A percentile compares a stretch with the other conserved stretches of the same genome.
Conservation (phyloP, 192 early-diverging fungal genomes). For the Coemansia sp. region DNA sequence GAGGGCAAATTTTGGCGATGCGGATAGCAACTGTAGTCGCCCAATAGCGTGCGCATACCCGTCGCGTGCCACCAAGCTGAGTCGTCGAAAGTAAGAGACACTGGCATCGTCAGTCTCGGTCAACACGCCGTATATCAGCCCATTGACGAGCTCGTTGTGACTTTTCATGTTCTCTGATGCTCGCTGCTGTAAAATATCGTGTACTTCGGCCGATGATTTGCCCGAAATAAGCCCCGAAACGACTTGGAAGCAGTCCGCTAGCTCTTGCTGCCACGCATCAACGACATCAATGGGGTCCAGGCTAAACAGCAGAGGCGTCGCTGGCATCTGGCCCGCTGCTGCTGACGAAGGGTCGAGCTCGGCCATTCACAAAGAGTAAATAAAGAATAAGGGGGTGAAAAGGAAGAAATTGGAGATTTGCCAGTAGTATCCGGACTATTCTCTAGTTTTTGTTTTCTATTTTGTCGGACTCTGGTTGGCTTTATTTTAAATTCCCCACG, state of each 20-base stretch:
- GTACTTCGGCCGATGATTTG: slow-evolving; percentile 59
- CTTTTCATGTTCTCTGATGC: slow-evolving; percentile 56
- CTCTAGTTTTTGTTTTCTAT: background rate
- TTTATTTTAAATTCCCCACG: background rate
- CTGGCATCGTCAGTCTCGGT: slow-evolving; percentile 44
- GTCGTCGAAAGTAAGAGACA: slow-evolving; percentile 54
- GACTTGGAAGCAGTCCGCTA: slow-evolving; percentile 25
- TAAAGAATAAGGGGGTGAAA: background rate
- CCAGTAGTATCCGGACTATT: background rate
- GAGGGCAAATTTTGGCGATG: slow-evolving; percentile 33
- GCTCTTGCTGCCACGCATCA: slow-evolving; percentile 55
- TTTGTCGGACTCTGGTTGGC: background rate
- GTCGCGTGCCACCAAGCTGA: slow-evolving; percentile 68
- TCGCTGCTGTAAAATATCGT: slow-evolving; percentile 60
- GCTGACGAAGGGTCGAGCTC: background rate
- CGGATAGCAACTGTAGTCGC: slow-evolving; percentile 35
- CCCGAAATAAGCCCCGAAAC: slow-evolving; percentile 34
- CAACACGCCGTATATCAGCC: slow-evolving; percentile 61
- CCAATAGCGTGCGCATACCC: slow-evolving; percentile 50
- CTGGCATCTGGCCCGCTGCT: background rate
- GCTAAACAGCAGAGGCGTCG: slow-evolving; percentile 49
- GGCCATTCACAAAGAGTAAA: background rate
- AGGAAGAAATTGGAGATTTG: background rate
- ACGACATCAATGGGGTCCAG: slow-evolving; percentile 50
- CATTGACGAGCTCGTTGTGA: slow-evolving; percentile 57